Evolutionary conservation across 495 filamentous ascomycete species (phyloP), one percentile per base, ranked within the genome.

Genomic region (Astrothelium macrocarpum): DNA sequence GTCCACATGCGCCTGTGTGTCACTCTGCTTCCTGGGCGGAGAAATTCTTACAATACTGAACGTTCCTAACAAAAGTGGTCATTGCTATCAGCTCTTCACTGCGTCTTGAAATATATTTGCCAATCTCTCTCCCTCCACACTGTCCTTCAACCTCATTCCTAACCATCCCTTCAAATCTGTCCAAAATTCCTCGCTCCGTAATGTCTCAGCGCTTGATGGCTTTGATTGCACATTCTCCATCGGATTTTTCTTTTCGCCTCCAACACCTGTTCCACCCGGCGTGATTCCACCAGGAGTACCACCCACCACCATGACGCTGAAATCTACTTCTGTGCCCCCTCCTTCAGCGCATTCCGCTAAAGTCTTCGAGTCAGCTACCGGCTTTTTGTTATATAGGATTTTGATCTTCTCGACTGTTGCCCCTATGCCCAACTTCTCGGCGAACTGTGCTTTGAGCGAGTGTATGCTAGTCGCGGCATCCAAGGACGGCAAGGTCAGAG

Each of bases 271-370:
- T 16, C 70, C 69, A 63, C 70, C 73, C 42, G 71, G 70, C 14
- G 72, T 68, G 36, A 68, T 66, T 61, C 23, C 62, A 58, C 73
- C 66, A 4, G 67, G 68, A 39, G 71, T 69, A 68, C 84, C 85
- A 18, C 87, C 90, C 68, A 97, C 86, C 28, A 96, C 78, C 94
- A 98, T 96, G 32, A 95, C 80, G 0, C 81, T 83, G 61, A 97
- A 84, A 77, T 94, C 90, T 4, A 86, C 79, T 59, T 75, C 77
- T 64, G 76, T 75, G 5, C 73, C 78, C 0, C 67, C 73, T 1
- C 66, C 76, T 4, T 75, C 77, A 0, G 69, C 72, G 2, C 89
- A 58, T 39, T 89, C 87, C 60, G 75, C 77, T 1, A 91, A 67
- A 9, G 82, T 79, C 75, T 89, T 89, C 34, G 79, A 79, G 70